Percentiles rank a stretch among this genome's conserved stretches.
Evolutionary conservation across 257 asterid genomes (phyloP).

Genomic region (Jacaranda copaia): DNA sequence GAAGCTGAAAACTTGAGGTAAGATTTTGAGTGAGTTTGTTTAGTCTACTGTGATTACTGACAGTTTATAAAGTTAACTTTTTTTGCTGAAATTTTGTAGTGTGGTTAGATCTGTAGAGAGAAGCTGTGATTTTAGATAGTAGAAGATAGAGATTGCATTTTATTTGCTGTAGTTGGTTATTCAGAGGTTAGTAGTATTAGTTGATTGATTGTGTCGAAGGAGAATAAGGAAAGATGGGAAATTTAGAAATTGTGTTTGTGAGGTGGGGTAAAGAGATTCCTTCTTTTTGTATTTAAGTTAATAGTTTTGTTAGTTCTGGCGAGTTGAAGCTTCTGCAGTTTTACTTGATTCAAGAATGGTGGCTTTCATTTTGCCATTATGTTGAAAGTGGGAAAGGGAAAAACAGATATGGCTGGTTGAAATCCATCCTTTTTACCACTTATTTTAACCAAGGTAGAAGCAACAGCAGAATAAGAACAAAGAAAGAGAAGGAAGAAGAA

Average conservation of each 20-base stretch:
- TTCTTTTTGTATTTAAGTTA: constrained; percentile 28
- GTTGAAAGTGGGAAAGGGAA: constrained; percentile 26
- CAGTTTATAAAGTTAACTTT: constrained; percentile 1
- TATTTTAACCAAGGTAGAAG: constrained; percentile 18
- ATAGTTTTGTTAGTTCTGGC: constrained; percentile 29
- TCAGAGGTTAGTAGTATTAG: constrained; percentile 38
- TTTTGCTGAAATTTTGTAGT: constrained; percentile 34
- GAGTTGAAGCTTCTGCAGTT: constrained; percentile 40
- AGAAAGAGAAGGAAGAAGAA: constrained; percentile 5
- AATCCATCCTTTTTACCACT: constrained; percentile 24
- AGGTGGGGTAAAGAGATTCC: constrained; percentile 33
- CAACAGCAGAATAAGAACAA: constrained; percentile 3
- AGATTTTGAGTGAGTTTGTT: constrained; percentile 34
- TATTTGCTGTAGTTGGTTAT: constrained; percentile 34
- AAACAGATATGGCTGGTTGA: constrained; percentile 25
- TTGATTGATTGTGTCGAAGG: constrained; percentile 13
- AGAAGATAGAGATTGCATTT: constrained; percentile 37
- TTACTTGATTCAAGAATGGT: constrained; percentile 9
- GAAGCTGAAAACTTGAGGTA: constrained; percentile 57
- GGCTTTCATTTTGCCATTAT: constrained; percentile 29
- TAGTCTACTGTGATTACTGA: constrained; percentile 30
- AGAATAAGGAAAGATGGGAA: constrained; percentile 24
- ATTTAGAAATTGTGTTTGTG: constrained; percentile 31
- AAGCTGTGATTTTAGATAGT: constrained; percentile 40
- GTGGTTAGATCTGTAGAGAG: constrained; percentile 65